Evolutionary conservation across 2,329 filamentous ascomycete species (phyloP).

Genomic region (Epichloe uncinata): DNA sequence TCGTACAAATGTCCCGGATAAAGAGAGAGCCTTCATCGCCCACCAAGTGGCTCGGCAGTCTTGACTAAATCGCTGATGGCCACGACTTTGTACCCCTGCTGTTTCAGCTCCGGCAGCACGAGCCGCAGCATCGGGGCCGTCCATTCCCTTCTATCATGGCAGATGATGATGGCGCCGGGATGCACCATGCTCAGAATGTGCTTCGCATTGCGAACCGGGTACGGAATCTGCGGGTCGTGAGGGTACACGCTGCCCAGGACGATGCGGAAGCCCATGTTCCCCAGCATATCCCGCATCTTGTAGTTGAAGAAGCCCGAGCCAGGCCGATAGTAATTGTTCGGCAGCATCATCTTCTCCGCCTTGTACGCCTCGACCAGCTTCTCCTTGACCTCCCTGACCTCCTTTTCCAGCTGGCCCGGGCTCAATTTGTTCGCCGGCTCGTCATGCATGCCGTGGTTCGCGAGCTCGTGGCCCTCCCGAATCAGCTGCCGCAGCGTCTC

Average conservation of each 20-base stretch:
- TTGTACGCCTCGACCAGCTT: constrained; percentile 45
- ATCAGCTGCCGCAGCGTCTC: constrained; percentile 43
- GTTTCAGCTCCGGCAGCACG: constrained; percentile 58
- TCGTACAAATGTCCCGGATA: background rate
- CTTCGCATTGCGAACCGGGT: constrained; percentile 54
- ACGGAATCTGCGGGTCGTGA: constrained; percentile 75
- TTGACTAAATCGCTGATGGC: constrained; percentile 55
- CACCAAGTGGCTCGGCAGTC: constrained; percentile 16
- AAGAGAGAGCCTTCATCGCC: constrained; percentile 7
- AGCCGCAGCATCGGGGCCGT: constrained; percentile 63
- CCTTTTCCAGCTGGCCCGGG: constrained; percentile 41
- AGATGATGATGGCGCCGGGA: constrained; percentile 69
- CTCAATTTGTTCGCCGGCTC: constrained; percentile 55
- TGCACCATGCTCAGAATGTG: constrained; percentile 71
- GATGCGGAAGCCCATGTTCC: constrained; percentile 51
- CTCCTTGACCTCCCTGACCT: constrained; percentile 52
- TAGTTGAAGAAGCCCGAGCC: constrained; percentile 73
- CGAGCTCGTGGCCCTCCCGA: constrained; percentile 54
- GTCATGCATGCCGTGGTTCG: constrained; percentile 83
- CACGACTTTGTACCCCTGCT: constrained; percentile 56
- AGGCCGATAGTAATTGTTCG: constrained; percentile 62
- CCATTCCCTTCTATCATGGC: constrained; percentile 76
- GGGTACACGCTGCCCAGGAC: constrained; percentile 81
- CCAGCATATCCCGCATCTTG: constrained; percentile 50
- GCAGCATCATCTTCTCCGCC: constrained; percentile 28